A percentile compares a stretch with the other conserved stretches of the same genome.
Evolutionary conservation across 169 alveolate genomes (phyloP).

Genomic region (Cryptosporidium tyzzeri): DNA sequence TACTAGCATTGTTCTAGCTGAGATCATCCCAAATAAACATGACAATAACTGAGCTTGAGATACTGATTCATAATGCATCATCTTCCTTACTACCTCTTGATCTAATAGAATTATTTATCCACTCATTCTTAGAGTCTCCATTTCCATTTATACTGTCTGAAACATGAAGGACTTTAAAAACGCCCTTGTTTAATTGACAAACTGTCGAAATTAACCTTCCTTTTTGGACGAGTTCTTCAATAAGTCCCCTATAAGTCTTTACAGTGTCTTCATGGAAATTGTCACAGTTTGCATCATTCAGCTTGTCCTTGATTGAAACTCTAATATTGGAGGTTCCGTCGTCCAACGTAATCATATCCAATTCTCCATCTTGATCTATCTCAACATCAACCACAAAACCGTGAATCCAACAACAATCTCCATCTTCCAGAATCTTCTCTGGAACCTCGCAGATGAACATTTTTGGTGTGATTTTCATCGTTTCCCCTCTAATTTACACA

Average conservation of each 20-base stretch:
- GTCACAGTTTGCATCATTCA: neutral
- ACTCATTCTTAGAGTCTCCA: conserved; percentile 24
- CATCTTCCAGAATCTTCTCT: conserved; percentile 14
- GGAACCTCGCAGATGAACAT: conserved; percentile 61
- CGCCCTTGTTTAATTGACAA: conserved; percentile 11
- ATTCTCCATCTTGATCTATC: neutral
- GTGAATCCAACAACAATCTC: conserved; percentile 66
- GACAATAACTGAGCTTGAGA: neutral
- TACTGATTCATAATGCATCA: too few relatives aligned
- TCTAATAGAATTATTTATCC: conserved; percentile 39
- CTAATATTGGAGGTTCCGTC: conserved; percentile 47
- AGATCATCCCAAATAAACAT: conserved; percentile 5
- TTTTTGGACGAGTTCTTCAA: conserved; percentile 22
- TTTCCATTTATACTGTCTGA: conserved; percentile 34
- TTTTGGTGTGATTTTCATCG: conserved; percentile 51
- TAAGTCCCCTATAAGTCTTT: neutral
- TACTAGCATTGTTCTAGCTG: conserved; percentile 44
- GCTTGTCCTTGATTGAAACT: conserved; percentile 4
- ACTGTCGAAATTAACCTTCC: conserved; percentile 46
- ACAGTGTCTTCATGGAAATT: neutral
- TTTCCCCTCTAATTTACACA: neutral
- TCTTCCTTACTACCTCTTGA: neutral
- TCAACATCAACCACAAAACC: conserved; percentile 43
- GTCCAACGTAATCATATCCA: conserved; percentile 24
- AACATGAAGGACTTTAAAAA: conserved; percentile 32